Conservation (phyloP, 768 basidiomycete species). For the Pulveroboletus frians region DNA sequence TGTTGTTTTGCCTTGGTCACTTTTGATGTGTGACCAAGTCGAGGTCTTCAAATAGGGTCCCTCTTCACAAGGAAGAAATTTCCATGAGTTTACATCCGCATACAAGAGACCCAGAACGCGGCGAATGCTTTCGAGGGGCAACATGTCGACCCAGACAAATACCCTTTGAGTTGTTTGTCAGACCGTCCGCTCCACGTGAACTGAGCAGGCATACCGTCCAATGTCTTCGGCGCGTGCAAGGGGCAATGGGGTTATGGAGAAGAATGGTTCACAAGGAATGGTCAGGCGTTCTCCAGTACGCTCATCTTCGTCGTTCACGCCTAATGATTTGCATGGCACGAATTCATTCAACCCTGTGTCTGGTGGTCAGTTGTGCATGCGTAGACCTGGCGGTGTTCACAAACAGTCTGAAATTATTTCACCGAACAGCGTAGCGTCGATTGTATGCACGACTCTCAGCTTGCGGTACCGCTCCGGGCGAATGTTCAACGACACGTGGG, state of each 20-base stretch:
- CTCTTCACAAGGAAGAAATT: conserved; percentile 22
- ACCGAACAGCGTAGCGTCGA: conserved; percentile 30
- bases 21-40: conserved; percentile 23
- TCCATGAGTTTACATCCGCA: conserved; percentile 27
- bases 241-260: conserved; percentile 31
- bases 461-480: conserved; percentile 46
- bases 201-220: conserved; percentile 33
- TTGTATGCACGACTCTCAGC: conserved; percentile 43
- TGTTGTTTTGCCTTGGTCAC: conserved; percentile 11
- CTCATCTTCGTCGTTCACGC: conserved; percentile 36
- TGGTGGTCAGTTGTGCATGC: conserved; percentile 2
- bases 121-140: conserved; percentile 49
- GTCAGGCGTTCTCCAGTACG: conserved; percentile 38
- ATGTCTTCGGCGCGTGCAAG: conserved; percentile 39
- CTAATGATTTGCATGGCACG: conserved; percentile 34
- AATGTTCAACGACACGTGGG: conserved; percentile 30
- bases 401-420: conserved; percentile 36
- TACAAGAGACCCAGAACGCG: conserved; percentile 33
- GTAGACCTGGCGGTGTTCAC: conserved; percentile 10
- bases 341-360: conserved; percentile 36
- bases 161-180: conserved; percentile 31
- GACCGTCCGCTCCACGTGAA: neutral
- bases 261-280: conserved; percentile 39
- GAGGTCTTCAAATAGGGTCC: conserved; percentile 22
- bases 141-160: conserved; percentile 44